Evolutionary conservation across 1,284 basidiomycete species (phyloP).

Genomic region (Tremellales sp.): DNA sequence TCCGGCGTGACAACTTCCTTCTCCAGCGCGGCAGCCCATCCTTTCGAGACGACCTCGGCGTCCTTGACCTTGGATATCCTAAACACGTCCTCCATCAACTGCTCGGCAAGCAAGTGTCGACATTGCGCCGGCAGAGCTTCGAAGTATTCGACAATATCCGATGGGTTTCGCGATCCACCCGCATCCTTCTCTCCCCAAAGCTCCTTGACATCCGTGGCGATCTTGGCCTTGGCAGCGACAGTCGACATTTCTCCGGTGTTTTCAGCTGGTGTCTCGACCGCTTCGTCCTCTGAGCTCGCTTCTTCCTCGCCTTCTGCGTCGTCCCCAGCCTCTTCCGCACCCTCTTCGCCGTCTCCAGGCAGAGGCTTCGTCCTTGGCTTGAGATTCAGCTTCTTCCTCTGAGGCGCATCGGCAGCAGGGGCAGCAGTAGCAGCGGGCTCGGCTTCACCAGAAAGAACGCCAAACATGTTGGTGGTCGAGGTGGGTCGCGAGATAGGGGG

Average conservation of each 20-base stretch:
- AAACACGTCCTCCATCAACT: conserved; percentile 78
- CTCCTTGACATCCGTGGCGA: conserved; percentile 56
- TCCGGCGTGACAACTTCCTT: conserved; percentile 55
- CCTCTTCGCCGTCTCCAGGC: conserved; percentile 42
- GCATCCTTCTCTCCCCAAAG: conserved; percentile 49
- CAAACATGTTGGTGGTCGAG: conserved; percentile 86
- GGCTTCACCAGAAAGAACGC: conserved; percentile 70
- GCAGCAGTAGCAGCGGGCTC: conserved; percentile 47
- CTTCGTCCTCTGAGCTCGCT: conserved; percentile 55
- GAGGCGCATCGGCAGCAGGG: conserved; percentile 51
- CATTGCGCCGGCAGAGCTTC: conserved; percentile 55
- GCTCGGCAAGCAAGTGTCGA: conserved; percentile 64
- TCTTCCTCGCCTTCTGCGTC: conserved; percentile 53
- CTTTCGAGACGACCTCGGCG: conserved; percentile 64
- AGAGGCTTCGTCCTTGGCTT: conserved; percentile 59
- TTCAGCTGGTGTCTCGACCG: conserved; percentile 43
- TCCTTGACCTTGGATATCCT: conserved; percentile 86
- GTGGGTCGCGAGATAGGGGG: conserved; percentile 69
- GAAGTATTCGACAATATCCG: conserved; percentile 59
- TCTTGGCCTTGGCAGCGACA: conserved; percentile 69
- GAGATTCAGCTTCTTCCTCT: conserved; percentile 71
- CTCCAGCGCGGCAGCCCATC: conserved; percentile 55
- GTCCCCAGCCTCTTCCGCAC: conserved; percentile 35
- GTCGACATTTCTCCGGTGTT: conserved; percentile 60
- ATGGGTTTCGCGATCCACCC: conserved; percentile 44